A percentile compares a stretch with the other conserved stretches of the same genome.
These are phyloP conservation scores for Amauroascus niger DNA, from an alignment of 2,329 filamentous ascomycete species.

Conservation along the genomic window DNA sequence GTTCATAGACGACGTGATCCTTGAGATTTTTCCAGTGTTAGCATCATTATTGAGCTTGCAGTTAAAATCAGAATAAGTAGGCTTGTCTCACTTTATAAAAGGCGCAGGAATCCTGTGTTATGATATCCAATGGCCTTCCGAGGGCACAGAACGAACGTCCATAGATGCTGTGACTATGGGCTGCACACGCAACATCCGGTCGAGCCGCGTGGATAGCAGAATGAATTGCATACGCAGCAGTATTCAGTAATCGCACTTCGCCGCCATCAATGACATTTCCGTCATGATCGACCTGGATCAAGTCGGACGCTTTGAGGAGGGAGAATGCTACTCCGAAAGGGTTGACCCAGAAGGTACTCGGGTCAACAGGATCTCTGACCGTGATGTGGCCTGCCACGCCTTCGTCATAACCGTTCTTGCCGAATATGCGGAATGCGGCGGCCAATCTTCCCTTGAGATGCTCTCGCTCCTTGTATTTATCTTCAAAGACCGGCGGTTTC, in stretches of 20 bases:
- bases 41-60: not conserved
- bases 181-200: conserved; percentile 47
- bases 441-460: conserved; percentile 48
- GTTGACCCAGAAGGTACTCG: conserved; percentile 56
- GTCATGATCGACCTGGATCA: conserved; percentile 55
- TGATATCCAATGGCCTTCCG: conserved; percentile 37
- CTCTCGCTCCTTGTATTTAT: conserved; percentile 41
- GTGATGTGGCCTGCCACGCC: conserved; percentile 57
- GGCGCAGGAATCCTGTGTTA: conserved; percentile 38
- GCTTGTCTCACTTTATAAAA: conserved; percentile 33
- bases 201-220: conserved; percentile 46
- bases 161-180: conserved; percentile 48
- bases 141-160: conserved; percentile 38
- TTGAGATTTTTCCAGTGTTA: conserved; percentile 15
- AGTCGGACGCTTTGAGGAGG: conserved; percentile 53
- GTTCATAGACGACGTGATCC: conserved; percentile 45
- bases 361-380: conserved; percentile 51
- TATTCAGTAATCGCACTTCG: conserved; percentile 38
- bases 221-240: conserved; percentile 45
- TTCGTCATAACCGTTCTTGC: conserved; percentile 49
- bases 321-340: conserved; percentile 54
- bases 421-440: conserved; percentile 50
- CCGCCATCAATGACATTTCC: conserved; percentile 57
- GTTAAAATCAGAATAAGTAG: not conserved
- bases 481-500: conserved; percentile 30